A percentile compares a stretch with the other conserved stretches of the same genome.
These are phyloP conservation scores for Punica granatum DNA, from an alignment of 345 rosid species.

Conservation along the genomic window DNA sequence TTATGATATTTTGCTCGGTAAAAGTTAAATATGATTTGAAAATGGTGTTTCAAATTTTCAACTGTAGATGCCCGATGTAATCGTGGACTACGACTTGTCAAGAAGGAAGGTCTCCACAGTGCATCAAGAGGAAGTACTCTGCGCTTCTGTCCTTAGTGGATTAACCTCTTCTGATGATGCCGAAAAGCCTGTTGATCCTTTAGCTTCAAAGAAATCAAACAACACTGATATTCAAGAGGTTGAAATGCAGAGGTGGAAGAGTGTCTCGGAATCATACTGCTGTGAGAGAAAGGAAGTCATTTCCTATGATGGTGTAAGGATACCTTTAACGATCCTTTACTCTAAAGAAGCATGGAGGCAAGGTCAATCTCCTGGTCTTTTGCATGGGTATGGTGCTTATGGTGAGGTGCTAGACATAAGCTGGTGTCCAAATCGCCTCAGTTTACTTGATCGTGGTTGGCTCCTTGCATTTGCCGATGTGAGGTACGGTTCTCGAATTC, in stretches of 20 bases:
- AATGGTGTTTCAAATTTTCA: neutral
- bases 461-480: constrained; percentile 88
- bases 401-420: constrained; percentile 76
- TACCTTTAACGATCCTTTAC: constrained; percentile 75
- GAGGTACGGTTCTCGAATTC: constrained; percentile 40
- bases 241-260: constrained; percentile 38
- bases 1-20: neutral
- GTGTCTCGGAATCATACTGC: constrained; percentile 42
- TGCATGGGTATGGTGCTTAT: constrained; percentile 85
- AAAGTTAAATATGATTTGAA: neutral
- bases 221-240: constrained; percentile 12
- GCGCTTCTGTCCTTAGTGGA: constrained; percentile 20
- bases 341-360: constrained; percentile 55
- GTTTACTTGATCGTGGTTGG: constrained; percentile 96
- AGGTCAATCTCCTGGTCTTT: constrained; percentile 53
- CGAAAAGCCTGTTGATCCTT: constrained; percentile 12
- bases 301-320: constrained; percentile 64
- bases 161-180: constrained; percentile 17
- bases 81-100: constrained; percentile 74
- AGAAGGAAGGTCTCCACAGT: constrained; percentile 44
- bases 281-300: constrained; percentile 66
- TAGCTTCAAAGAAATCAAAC: constrained; percentile 10
- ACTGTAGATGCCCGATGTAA: constrained; percentile 71
- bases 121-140: constrained; percentile 50
- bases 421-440: constrained; percentile 68